Conservation (phyloP, 495 filamentous ascomycete genomes). For the Neurospora sp. region DNA sequence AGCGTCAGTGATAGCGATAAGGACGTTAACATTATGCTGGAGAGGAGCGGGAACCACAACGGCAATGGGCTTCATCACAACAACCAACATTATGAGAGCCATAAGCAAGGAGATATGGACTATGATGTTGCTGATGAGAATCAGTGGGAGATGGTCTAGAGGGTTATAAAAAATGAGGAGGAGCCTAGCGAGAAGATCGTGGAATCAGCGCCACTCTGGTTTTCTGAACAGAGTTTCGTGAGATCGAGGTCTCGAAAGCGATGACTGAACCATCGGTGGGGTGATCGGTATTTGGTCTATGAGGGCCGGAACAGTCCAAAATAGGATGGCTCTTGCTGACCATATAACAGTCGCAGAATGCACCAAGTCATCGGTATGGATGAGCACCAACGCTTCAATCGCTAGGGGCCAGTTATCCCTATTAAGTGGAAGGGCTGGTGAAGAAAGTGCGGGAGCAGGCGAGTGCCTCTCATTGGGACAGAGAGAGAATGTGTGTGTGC, state of each 20-base stretch:
- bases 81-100: slow-evolving; percentile 1
- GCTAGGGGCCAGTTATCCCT: neutral
- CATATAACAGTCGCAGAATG: neutral
- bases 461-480: neutral
- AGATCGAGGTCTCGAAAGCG: neutral
- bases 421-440: neutral
- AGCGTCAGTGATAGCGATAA: slow-evolving; percentile 17
- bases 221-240: neutral
- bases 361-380: neutral
- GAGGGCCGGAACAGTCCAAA: neutral
- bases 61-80: neutral
- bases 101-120: slow-evolving; percentile 26
- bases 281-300: neutral
- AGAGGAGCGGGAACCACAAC: slow-evolving; percentile 6
- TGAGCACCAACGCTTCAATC: neutral
- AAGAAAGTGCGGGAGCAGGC: neutral
- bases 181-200: neutral
- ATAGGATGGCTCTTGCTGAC: neutral
- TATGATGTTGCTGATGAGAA: slow-evolving; percentile 38
- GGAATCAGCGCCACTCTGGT: neutral
- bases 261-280: neutral
- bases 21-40: slow-evolving; percentile 23
- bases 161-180: neutral
- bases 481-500: neutral
- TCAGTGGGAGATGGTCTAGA: slow-evolving; percentile 22